Evolutionary conservation across 1,284 basidiomycete genomes (phyloP), one percentile per base, ranked within the genome.

Genomic region (Crepidotus sp.): DNA sequence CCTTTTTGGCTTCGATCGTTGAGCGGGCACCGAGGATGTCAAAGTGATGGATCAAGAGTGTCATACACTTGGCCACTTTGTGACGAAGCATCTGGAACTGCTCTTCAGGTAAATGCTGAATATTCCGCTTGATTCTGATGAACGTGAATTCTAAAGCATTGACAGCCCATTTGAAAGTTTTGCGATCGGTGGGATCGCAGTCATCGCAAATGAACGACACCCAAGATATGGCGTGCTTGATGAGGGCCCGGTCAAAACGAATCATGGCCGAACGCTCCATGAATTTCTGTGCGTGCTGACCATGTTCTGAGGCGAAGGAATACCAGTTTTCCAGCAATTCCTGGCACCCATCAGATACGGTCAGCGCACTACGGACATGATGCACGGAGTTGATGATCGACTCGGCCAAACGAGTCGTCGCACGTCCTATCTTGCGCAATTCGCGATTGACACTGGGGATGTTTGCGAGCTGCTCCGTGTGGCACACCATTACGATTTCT

Each of bases 111-210:
- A 98, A 75, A 26, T 93, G 82, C 13, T 98, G 75, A 55, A 99
- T 98, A 61, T 89, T 91, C 41, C 88, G 81, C 51, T 83, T 78
- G 4, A 95, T 98, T 52, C 94, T 83, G 56, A 85, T 77, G 56
- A 93, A 80, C 3, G 93, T 87, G 59, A 96, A 98, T 59, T 97
- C 92, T 14, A 99, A 77, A 3, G 96, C 94, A 42, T 87, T 89
- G 42, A 99, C 93, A 1, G 96, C 95, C 93, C 95, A 98, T 60
- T 90, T 85, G 76, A 99, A 99, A 0, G 94, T 98, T 63, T 87
- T 91, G 49, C 92, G 80, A 61, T 98, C 95, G 34, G 91, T 88
- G 1, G 93, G 91, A 56, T 97, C 89, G 65, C 96, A 99, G 57
- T 95, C 91, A 60, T 98, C 94, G 64, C 92, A 97, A 52, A 98